Base-by-base conservation (phyloP, 441 rosid genomes). In the Syzygium syzygioides region DNA sequence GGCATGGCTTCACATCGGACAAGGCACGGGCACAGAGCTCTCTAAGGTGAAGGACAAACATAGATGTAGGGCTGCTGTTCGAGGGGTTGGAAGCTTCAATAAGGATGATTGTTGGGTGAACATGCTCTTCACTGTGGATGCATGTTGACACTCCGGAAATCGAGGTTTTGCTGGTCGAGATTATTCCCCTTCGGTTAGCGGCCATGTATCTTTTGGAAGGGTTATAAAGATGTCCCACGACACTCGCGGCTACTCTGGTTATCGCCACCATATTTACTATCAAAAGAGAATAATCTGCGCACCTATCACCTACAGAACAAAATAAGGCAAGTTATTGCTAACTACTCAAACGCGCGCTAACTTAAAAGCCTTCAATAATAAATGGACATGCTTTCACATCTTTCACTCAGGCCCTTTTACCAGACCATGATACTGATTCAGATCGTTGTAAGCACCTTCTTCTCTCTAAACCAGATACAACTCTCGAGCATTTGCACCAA, bases 201-300 rank as follows among this genome's bases (percentile, higher is more conserved):
- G 90, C 56, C 52, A 85, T 92, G 87, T 93, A 93, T 2, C 93
- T 90, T 86, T 90, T 91, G 13, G 91, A 88, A n/a, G 93, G 94
- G 66, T 90, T 89, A 66, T 91, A 93, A 14, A 93, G 86, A 86
- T 91, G 88, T 57, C 90, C 89, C 4, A 91, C 89, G 2, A 89
- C 57, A 50, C 87, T 60, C 52, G 91, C 52, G 7, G 91, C 89
- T 5, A 91, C 37, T 11, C 91, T 89, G 2, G 94, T 91, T 59
- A 92, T 80, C 1, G 89, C 0, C 56, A 91, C 48, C 37, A 91
- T 18, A 26, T 88, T 87, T 18, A 85, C 20, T n/a, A 91, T 87
- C 80, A 89, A 26, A 45, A 91, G 88, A 41, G 87, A 83, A 87
- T 88, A 92, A 88, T 68, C 79, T 87, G 87, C 20, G 90, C 79